Percentiles rank a stretch among this genome's conserved stretches.
Conservation (phyloP, 2,329 filamentous ascomycete species). For the Ascochyta clinopodiicola region DNA sequence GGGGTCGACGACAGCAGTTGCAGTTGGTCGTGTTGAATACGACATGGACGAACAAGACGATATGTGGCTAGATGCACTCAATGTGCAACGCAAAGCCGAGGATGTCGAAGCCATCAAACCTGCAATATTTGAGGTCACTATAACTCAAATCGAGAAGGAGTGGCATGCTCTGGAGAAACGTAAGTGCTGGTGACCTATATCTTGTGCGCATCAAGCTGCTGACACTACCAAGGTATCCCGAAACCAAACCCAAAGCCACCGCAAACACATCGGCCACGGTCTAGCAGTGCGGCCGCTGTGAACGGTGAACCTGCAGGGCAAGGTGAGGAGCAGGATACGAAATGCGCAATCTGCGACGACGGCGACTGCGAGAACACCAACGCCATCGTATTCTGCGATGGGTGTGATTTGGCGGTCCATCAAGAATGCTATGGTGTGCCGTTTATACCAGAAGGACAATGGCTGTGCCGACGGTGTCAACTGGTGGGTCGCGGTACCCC, state of each 20-base stretch:
- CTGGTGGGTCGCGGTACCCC: slow-evolving; percentile 90
- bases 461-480: slow-evolving; percentile 96
- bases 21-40: slow-evolving; percentile 87
- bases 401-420: slow-evolving; percentile 95
- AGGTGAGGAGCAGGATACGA: slow-evolving; percentile 94
- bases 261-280: slow-evolving; percentile 89
- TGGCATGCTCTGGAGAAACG: slow-evolving; percentile 96
- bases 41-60: slow-evolving; percentile 99
- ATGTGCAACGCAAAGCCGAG: slow-evolving; percentile 74
- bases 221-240: slow-evolving; percentile 66
- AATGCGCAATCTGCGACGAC: slow-evolving; percentile 97
- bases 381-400: slow-evolving; percentile 98
- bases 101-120: slow-evolving; percentile 85
- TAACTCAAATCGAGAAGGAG: slow-evolving; percentile 98
- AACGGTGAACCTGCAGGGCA: slow-evolving; percentile 84
- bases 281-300: slow-evolving; percentile 91
- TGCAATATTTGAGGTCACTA: slow-evolving; percentile 94
- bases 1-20: slow-evolving; percentile 56
- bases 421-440: slow-evolving; percentile 99
- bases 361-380: slow-evolving; percentile 99
- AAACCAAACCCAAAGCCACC: slow-evolving; percentile 97
- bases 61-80: slow-evolving; percentile 89
- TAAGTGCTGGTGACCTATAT: slow-evolving; percentile 26
- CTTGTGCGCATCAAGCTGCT: not conserved
- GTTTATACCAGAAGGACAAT: slow-evolving; percentile 98